Base-by-base conservation (phyloP, 2,329 filamentous ascomycete genomes). In the Chaetomiaceae sp. region DNA sequence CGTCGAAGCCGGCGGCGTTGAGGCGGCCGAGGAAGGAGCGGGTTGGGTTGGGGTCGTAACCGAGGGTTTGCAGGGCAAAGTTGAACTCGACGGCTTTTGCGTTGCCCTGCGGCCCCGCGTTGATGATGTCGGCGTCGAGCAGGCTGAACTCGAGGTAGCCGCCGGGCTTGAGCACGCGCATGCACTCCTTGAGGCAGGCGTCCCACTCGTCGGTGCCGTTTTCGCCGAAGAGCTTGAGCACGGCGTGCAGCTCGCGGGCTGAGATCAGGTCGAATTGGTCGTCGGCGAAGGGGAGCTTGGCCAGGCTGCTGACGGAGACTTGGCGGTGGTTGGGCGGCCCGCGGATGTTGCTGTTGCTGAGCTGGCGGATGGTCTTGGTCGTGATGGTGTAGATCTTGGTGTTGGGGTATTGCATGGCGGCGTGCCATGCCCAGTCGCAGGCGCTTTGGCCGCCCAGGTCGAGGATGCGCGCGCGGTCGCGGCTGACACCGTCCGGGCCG, bases 381-480 rank as follows among this genome's bases (percentile, higher is more conserved):
- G 86, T 87, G 48, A 92, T 89, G 0, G 92, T 96, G 72, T 91
- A 95, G 48, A 96, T 82, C 66, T 89, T 90, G 50, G 87, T 80
- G 65, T 89, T 85, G 16, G 88, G 89, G 68, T 91, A 93, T 66
- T 92, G 86, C 43, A 87, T 77, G 1, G 93, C 90, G 51, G 89
- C 87, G 65, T 93, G 85, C 93, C 93, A 99, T 19, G 88, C 92
- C 93, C 93, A 99, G 68, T 95, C 90, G 65, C 89, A 92, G 13
- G 87, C 82, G 0, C 86, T 78, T 64, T 92, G 85, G 39, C 91
- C 91, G 43, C 88, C 90, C 30, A 96, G 82, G 65, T 97, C 92
- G 21, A 97, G 79, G 51, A 96, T 85, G 30, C 86, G 76, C 3
- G 83, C 72, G 20, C 83, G 77, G 51, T 79, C 72, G 53, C 73